Conservation (phyloP, 164 flowering plant species). For the Taxillus chinensis region DNA sequence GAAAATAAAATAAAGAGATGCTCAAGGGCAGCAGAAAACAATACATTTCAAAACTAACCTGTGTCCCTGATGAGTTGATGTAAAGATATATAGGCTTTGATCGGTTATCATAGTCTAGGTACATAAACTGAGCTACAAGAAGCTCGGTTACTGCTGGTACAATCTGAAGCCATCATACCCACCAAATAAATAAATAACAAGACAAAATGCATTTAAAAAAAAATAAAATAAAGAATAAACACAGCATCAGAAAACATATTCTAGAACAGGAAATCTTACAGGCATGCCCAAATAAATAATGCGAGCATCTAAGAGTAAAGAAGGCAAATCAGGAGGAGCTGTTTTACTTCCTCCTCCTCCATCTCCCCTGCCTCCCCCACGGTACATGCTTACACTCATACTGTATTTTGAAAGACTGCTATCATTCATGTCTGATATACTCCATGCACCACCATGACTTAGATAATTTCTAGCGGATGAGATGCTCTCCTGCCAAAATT, state of each 20-base stretch:
- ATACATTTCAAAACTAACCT: slow-evolving; percentile 32
- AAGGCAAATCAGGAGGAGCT: slow-evolving; percentile 94
- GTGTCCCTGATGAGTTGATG: slow-evolving; percentile 87
- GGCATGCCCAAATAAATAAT: slow-evolving; percentile 87
- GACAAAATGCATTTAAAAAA: neutral
- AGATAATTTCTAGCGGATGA: slow-evolving; percentile 62
- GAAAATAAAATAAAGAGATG: neutral
- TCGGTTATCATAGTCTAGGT: slow-evolving; percentile 61
- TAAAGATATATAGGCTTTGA: slow-evolving; percentile 82
- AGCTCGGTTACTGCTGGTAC: slow-evolving; percentile 92
- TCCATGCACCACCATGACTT: slow-evolving; percentile 68
- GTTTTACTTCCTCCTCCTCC: slow-evolving; percentile 62
- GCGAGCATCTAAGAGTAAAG: slow-evolving; percentile 77
- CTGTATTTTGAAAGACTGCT: slow-evolving; percentile 46
- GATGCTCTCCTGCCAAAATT: slow-evolving; percentile 54
- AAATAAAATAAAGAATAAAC: neutral
- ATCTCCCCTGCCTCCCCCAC: slow-evolving; percentile 60
- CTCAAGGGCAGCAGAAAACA: neutral
- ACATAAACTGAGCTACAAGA: slow-evolving; percentile 80
- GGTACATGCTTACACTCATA: slow-evolving; percentile 66
- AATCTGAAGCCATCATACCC: slow-evolving; percentile 44
- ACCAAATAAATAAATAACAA: neutral
- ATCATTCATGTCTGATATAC: slow-evolving; percentile 33
- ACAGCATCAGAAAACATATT: neutral
- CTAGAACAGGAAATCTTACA: slow-evolving; percentile 29